These are phyloP conservation scores for Penicillium subrubescens DNA, from an alignment of 495 filamentous ascomycete genomes.

Conservation along the genomic window DNA sequence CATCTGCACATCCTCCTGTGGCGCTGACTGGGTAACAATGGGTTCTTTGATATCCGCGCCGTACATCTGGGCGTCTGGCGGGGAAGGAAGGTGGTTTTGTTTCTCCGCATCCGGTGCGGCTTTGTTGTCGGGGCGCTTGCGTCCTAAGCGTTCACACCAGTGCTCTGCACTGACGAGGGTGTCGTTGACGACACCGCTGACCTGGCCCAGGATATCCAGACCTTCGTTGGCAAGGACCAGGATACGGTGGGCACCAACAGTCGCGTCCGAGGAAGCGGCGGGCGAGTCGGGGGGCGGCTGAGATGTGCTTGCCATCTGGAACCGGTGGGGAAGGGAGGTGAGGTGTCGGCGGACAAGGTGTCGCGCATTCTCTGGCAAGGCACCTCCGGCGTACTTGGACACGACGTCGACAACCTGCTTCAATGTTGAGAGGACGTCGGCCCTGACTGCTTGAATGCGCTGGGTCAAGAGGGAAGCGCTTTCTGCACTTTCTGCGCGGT, in stretches of 20 bases:
- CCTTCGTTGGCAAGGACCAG: slow-evolving; percentile 83
- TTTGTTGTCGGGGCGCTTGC: slow-evolving; percentile 43
- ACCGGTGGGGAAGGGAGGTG: slow-evolving; percentile 75
- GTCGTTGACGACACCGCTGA: slow-evolving; percentile 77
- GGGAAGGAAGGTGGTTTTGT: slow-evolving; percentile 22
- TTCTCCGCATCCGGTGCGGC: slow-evolving; percentile 29
- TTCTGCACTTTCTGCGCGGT: slow-evolving; percentile 34
- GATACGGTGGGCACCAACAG: slow-evolving; percentile 64
- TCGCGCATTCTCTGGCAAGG: slow-evolving; percentile 80
- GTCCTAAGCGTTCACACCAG: slow-evolving; percentile 78
- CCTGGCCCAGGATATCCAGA: slow-evolving; percentile 85
- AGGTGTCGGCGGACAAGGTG: slow-evolving; percentile 77
- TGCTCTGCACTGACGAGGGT: slow-evolving; percentile 83
- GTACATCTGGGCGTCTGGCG: slow-evolving; percentile 21
- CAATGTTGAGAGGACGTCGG: slow-evolving; percentile 74
- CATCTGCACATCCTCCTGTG: slow-evolving; percentile 42
- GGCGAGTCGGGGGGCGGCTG: slow-evolving; percentile 43
- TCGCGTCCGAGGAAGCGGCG: slow-evolving; percentile 42
- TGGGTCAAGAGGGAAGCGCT: slow-evolving; percentile 49
- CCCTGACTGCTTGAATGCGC: slow-evolving; percentile 69
- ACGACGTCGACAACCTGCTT: slow-evolving; percentile 77
- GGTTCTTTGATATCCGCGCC: slow-evolving; percentile 42
- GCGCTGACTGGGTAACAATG: slow-evolving; percentile 25
- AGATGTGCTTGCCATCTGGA: slow-evolving; percentile 57
- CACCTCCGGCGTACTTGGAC: slow-evolving; percentile 79